Percentiles rank a stretch among this genome's conserved stretches.
These are phyloP conservation scores for Caloboletus inedulis DNA, from an alignment of 1,284 basidiomycete species.

Conservation along the genomic window DNA sequence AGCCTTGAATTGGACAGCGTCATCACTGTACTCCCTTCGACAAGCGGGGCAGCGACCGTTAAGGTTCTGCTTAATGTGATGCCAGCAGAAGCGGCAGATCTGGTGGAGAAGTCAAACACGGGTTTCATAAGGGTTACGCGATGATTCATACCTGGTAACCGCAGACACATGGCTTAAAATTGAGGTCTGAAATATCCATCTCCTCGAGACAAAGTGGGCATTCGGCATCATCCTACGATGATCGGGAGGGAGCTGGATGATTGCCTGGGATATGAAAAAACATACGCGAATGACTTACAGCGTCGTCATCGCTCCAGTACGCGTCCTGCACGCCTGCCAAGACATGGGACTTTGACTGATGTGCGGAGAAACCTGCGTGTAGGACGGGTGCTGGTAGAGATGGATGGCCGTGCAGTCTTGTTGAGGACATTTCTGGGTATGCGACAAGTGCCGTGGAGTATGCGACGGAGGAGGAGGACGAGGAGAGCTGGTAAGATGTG, in stretches of 20 bases:
- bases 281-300: conserved; percentile 40
- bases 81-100: conserved; percentile 99
- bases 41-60: conserved; percentile 98
- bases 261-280: conserved; percentile 3
- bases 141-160: conserved; percentile 82
- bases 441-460: not conserved
- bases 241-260: conserved; percentile 18
- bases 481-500: conserved; percentile 14
- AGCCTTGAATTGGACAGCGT: conserved; percentile 93
- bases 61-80: conserved; percentile 95
- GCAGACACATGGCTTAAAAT: conserved; percentile 99
- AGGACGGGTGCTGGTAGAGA: conserved; percentile 70
- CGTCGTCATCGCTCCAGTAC: conserved; percentile 97
- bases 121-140: conserved; percentile 17
- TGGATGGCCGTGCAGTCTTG: conserved; percentile 49
- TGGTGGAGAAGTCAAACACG: conserved; percentile 36
- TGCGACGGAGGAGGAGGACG: conserved; percentile 14
- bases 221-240: conserved; percentile 87
- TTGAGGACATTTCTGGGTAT: conserved; percentile 41
- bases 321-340: conserved; percentile 92
- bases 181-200: conserved; percentile 98
- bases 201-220: conserved; percentile 98
- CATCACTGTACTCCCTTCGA: conserved; percentile 90
- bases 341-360: conserved; percentile 80
- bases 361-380: conserved; percentile 62